These are phyloP conservation scores for Peterozyma toletana DNA, from an alignment of 805 yeast genomes.

Conservation along the genomic window DNA sequence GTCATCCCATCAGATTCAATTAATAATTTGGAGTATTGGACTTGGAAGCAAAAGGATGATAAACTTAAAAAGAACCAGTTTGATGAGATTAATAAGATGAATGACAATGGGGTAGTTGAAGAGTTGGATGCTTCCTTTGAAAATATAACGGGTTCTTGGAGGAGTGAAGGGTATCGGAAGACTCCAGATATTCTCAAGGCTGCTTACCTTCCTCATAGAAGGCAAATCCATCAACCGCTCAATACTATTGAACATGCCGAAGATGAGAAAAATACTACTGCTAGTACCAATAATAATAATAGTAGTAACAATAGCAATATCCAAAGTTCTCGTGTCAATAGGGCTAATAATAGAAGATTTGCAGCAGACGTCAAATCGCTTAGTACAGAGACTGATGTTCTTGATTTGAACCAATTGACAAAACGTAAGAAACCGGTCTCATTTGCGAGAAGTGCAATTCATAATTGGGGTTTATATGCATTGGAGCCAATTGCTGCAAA, in stretches of 20 bases:
- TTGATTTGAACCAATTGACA: conserved; percentile 79
- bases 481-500: conserved; percentile 91
- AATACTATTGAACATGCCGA: conserved; percentile 62
- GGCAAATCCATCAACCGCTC: conserved; percentile 60
- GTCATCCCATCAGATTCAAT: conserved; percentile 13
- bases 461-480: conserved; percentile 97
- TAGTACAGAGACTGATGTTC: conserved; percentile 75
- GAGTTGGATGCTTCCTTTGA: conserved; percentile 23
- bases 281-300: conserved; percentile 16
- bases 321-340: conserved; percentile 75
- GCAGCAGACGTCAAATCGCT: conserved; percentile 84
- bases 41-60: conserved; percentile 48
- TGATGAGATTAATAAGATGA: conserved; percentile 14
- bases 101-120: conserved; percentile 19
- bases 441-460: conserved; percentile 96
- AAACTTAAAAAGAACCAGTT: conserved; percentile 9
- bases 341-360: conserved; percentile 81
- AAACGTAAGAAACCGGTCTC: conserved; percentile 90
- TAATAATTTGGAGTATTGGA: conserved; percentile 48
- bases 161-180: conserved; percentile 67
- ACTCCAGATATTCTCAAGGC: conserved; percentile 67
- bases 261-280: conserved; percentile 28
- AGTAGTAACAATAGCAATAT: conserved; percentile 22
- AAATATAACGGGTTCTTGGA: conserved; percentile 52
- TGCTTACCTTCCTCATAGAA: conserved; percentile 77